A percentile compares a stretch with the other conserved stretches of the same genome.
These are phyloP conservation scores for Paragyromitra xinjiangensis DNA, from an alignment of 495 filamentous ascomycete species.

Conservation along the genomic window DNA sequence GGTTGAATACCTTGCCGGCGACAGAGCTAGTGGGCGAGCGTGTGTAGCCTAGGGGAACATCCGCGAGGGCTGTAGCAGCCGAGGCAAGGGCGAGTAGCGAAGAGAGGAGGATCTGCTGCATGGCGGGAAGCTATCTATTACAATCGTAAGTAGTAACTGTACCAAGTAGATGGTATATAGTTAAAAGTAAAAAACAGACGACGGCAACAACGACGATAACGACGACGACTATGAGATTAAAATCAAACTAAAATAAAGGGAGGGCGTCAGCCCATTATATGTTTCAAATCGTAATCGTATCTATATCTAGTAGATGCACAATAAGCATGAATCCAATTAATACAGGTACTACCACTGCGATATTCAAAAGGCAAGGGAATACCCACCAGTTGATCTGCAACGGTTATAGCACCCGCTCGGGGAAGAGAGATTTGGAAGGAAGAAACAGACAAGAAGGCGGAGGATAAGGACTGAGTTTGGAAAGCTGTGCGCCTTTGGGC, in stretches of 20 bases:
- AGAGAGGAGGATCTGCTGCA: neutral
- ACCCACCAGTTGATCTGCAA: neutral
- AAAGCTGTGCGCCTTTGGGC: neutral
- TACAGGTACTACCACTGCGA: neutral
- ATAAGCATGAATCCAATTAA: slow-evolving; percentile 1
- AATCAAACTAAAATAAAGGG: neutral
- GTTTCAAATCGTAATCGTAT: slow-evolving; percentile 2
- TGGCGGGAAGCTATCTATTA: neutral
- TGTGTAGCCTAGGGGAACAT: slow-evolving; percentile 16
- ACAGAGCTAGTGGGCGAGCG: slow-evolving; percentile 68
- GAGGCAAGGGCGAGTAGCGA: slow-evolving; percentile 9
- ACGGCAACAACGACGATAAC: neutral
- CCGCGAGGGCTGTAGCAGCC: slow-evolving; percentile 1
- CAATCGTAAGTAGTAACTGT: neutral
- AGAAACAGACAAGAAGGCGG: neutral
- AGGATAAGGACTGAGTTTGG: slow-evolving; percentile 7
- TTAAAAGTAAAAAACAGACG: neutral
- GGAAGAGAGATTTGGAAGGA: neutral
- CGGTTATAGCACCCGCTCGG: neutral
- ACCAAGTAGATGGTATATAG: neutral
- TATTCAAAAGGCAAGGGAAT: neutral
- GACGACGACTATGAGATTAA: neutral
- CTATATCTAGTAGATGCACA: slow-evolving; percentile 5
- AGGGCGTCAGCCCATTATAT: slow-evolving; percentile 9
- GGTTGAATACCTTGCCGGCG: slow-evolving; percentile 71